Conservation (phyloP, 768 basidiomycete species). For the Auricularia cornea region DNA sequence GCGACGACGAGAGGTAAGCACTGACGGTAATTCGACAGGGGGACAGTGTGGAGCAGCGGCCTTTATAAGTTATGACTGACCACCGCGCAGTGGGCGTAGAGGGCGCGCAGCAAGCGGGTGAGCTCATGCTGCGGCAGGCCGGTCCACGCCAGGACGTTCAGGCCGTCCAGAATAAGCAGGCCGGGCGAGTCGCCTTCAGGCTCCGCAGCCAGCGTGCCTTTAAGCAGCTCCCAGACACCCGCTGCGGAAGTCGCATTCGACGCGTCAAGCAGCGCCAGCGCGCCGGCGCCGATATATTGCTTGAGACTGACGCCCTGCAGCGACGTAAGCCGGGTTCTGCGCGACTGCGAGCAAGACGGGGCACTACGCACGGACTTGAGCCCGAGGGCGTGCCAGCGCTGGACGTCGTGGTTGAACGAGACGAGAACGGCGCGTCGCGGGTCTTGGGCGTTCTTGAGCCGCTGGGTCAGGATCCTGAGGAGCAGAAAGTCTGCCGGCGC, state of each 20-base stretch:
- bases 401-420: slow-evolving; percentile 47
- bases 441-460: slow-evolving; percentile 38
- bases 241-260: not conserved
- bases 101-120: slow-evolving; percentile 49
- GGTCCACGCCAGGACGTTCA: slow-evolving; percentile 63
- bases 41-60: not conserved
- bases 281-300: not conserved
- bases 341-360: not conserved
- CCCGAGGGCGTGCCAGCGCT: slow-evolving; percentile 56
- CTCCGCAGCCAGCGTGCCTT: not conserved
- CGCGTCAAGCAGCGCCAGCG: not conserved
- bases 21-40: not conserved
- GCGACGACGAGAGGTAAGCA: slow-evolving; percentile 1
- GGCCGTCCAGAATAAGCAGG: slow-evolving; percentile 63
- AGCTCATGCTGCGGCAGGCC: slow-evolving; percentile 48
- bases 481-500: slow-evolving; percentile 70
- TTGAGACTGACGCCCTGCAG: not conserved
- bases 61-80: not conserved
- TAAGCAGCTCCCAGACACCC: not conserved
- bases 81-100: slow-evolving; percentile 41
- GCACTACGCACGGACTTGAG: slow-evolving; percentile 53
- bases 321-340: not conserved
- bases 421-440: slow-evolving; percentile 36
- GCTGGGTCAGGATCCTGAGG: slow-evolving; percentile 41
- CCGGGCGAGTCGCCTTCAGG: not conserved